Conservation (phyloP, 2,329 filamentous ascomycete genomes). For the Thelonectria discophora region DNA sequence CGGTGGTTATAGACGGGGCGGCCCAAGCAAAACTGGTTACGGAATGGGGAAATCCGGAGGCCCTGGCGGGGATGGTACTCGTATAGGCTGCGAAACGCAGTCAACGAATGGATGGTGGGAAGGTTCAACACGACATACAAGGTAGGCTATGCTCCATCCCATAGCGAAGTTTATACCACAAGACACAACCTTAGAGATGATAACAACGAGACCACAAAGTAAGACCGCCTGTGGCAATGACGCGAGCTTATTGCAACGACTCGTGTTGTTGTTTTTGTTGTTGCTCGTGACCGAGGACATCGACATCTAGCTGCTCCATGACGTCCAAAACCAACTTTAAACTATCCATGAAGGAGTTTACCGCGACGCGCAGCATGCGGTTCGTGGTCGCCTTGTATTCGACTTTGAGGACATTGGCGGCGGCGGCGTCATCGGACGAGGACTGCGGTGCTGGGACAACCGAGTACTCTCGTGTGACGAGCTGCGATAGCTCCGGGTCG, state of each 20-base stretch:
- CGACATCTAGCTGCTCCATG: constrained; percentile 89
- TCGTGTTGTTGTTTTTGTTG: constrained; percentile 30
- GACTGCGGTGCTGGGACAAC: constrained; percentile 52
- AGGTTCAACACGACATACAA: too few relatives aligned
- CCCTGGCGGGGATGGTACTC: constrained; percentile 1
- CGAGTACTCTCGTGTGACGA: constrained; percentile 77
- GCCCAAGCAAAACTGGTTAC: constrained; percentile 20
- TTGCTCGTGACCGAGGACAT: constrained; percentile 67
- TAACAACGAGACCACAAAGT: constrained; percentile 11
- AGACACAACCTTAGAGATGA: background rate
- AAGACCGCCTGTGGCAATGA: constrained; percentile 16
- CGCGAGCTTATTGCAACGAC: constrained; percentile 24
- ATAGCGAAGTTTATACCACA: too few relatives aligned
- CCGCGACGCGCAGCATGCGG: constrained; percentile 93
- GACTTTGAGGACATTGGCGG: constrained; percentile 72
- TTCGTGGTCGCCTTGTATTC: constrained; percentile 91
- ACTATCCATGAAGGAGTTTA: constrained; percentile 96
- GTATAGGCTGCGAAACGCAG: background rate
- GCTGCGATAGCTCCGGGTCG: constrained; percentile 86
- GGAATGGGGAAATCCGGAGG: constrained; percentile 18
- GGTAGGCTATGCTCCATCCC: too few relatives aligned
- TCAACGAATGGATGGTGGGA: background rate
- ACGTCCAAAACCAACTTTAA: constrained; percentile 84
- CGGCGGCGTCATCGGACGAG: constrained; percentile 39
- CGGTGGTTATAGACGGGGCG: constrained; percentile 30